phyloP scores from a whole-genome alignment of 371 early-diverging fungal genomes.

The Entomophthora muscae region DNA sequence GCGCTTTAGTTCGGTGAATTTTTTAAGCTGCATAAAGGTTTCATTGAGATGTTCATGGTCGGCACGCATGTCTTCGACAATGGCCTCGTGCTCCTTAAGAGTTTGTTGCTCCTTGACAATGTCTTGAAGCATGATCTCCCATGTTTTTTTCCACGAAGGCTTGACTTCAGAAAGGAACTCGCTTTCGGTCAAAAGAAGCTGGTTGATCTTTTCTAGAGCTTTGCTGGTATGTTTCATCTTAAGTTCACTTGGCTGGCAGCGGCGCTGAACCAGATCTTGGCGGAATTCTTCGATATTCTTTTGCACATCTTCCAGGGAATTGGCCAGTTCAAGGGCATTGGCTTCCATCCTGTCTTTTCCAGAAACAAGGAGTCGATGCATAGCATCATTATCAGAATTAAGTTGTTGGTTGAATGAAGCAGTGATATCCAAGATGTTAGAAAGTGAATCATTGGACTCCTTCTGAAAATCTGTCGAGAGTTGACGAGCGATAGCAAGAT shows the following conservation, averaged over 20 bases:
- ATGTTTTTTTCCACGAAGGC: conserved; percentile 57
- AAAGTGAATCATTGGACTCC: conserved; percentile 17
- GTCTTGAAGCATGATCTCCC: conserved; percentile 59
- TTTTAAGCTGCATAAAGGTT: conserved; percentile 32
- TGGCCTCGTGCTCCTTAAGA: conserved; percentile 49
- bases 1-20: conserved; percentile 35
- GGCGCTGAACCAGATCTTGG: conserved; percentile 49
- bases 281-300: conserved; percentile 54
- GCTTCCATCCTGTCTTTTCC: conserved; percentile 37
- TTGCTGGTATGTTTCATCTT: conserved; percentile 26
- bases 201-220: conserved; percentile 25
- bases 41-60: conserved; percentile 33
- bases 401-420: conserved; percentile 19
- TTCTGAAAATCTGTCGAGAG: conserved; percentile 16
- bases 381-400: conserved; percentile 9
- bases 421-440: conserved; percentile 17
- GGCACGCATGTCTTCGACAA: conserved; percentile 39
- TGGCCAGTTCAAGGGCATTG: conserved; percentile 28
- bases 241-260: conserved; percentile 35
- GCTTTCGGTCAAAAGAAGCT: conserved; percentile 5
- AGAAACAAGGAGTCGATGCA: conserved; percentile 27
- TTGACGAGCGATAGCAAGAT: conserved; percentile 5
- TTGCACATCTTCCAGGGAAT: conserved; percentile 42
- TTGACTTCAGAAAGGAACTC: conserved; percentile 30
- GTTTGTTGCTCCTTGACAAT: conserved; percentile 62